Percentiles rank a stretch among this genome's conserved stretches.
These are phyloP conservation scores for Gomphus bonarii DNA, from an alignment of 1,284 basidiomycete species.

Conservation along the genomic window DNA sequence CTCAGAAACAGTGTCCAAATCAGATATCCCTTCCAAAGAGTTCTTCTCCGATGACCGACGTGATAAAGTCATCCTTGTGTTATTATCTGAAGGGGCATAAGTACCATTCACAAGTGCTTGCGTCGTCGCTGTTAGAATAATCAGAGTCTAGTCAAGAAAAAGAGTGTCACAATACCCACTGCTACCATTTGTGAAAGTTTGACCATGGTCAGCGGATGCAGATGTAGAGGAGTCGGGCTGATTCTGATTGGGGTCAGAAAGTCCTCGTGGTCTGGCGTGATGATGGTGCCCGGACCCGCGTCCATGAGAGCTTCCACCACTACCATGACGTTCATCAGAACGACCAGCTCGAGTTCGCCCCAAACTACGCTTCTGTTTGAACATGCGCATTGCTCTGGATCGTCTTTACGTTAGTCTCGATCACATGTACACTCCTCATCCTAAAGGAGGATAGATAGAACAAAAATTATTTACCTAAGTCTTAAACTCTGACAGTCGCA, in stretches of 20 bases:
- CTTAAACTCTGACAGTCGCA: conserved; percentile 83
- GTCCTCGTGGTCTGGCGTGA: conserved; percentile 37
- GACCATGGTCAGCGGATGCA: not conserved
- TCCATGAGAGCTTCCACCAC: conserved; percentile 30
- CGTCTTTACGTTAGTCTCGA: not conserved
- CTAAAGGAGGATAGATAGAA: not conserved
- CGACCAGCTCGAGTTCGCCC: conserved; percentile 40
- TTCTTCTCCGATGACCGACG: conserved; percentile 5
- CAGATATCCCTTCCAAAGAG: not conserved
- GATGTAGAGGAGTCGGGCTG: not conserved
- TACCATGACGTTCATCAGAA: conserved; percentile 26
- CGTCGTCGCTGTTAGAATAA: not conserved
- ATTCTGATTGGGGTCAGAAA: conserved; percentile 28
- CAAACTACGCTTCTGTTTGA: conserved; percentile 56
- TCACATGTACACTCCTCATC: not conserved
- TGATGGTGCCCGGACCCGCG: conserved; percentile 17
- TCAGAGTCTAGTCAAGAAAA: not conserved
- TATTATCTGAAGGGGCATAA: not conserved
- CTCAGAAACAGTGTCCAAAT: not conserved
- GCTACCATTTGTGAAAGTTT: not conserved
- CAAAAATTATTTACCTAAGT: conserved; percentile 49
- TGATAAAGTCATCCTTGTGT: not conserved
- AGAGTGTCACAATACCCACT: not conserved
- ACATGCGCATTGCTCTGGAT: conserved; percentile 8
- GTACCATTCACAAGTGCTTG: not conserved